Percentiles rank a stretch among this genome's conserved stretches.
Conservation (phyloP, 2,329 filamentous ascomycete species). For the Monilinia fructigena region DNA sequence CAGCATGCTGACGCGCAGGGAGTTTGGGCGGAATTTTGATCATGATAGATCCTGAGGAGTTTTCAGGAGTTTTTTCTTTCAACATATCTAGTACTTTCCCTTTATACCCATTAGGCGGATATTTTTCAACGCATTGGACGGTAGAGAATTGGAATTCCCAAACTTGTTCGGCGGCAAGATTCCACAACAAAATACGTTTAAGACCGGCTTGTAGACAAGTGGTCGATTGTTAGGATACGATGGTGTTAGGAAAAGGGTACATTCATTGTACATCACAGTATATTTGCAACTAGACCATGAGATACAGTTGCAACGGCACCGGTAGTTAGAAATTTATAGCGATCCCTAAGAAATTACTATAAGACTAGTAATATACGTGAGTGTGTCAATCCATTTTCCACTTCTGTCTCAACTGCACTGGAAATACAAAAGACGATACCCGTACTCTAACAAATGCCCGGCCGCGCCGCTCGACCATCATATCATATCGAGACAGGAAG, state of each 20-base stretch:
- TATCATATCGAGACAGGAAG: background rate
- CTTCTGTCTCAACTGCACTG: background rate
- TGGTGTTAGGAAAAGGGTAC: background rate
- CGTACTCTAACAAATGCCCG: too few relatives aligned
- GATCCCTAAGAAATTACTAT: background rate
- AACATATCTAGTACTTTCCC: background rate
- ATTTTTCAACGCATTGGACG: slow-evolving; percentile 11
- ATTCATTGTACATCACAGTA: slow-evolving; percentile 7
- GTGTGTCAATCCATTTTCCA: background rate
- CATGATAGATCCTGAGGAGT: background rate
- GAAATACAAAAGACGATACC: background rate
- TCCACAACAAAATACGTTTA: slow-evolving; percentile 17
- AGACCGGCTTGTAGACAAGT: background rate
- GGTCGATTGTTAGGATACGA: slow-evolving; percentile 1
- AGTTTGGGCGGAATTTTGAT: background rate
- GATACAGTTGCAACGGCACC: background rate
- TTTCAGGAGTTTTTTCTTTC: background rate
- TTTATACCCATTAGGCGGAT: slow-evolving; percentile 14
- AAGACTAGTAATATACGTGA: background rate
- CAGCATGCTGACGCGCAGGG: background rate
- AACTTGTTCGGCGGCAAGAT: slow-evolving; percentile 1
- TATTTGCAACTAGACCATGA: background rate
- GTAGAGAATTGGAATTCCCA: slow-evolving; percentile 9
- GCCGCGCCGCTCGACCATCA: too few relatives aligned
- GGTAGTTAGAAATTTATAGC: slow-evolving; percentile 5